Evolutionary conservation across 83 land plant genomes (phyloP).

Genomic region (Isoetes engelmannii): DNA sequence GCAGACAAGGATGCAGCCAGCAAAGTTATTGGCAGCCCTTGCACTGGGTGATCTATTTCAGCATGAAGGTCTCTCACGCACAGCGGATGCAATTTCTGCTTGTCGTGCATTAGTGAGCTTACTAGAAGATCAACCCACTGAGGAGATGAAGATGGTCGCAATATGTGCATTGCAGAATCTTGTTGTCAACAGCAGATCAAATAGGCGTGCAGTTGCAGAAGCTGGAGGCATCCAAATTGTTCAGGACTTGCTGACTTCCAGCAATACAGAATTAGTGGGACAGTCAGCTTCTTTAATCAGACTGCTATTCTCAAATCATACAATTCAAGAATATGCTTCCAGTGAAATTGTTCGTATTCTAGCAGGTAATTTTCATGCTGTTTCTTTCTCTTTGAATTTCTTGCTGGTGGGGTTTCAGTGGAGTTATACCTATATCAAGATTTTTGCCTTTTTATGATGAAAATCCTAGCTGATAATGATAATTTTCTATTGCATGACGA

Average conservation of each 20-base stretch:
- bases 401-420: neutral
- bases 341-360: slow-evolving; percentile 82
- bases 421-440: no score
- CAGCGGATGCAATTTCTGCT: slow-evolving; percentile 83
- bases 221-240: slow-evolving; percentile 95
- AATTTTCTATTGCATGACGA: slow-evolving; percentile 8
- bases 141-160: slow-evolving; percentile 95
- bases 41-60: slow-evolving; percentile 94
- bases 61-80: slow-evolving; percentile 77
- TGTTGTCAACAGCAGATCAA: slow-evolving; percentile 86
- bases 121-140: slow-evolving; percentile 93
- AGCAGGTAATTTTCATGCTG: slow-evolving; percentile 46
- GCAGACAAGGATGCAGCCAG: slow-evolving; percentile 84
- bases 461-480: neutral
- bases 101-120: slow-evolving; percentile 90
- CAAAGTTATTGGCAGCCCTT: slow-evolving; percentile 70
- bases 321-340: slow-evolving; percentile 96
- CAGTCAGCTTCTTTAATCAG: slow-evolving; percentile 89
- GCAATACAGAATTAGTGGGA: slow-evolving; percentile 78
- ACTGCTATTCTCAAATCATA: slow-evolving; percentile 79
- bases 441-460: neutral
- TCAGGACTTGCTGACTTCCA: slow-evolving; percentile 65
- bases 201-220: slow-evolving; percentile 97
- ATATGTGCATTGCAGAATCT: slow-evolving; percentile 93
- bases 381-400: neutral